A percentile compares a stretch with the other conserved stretches of the same genome.
Evolutionary conservation across 1,284 basidiomycete species (phyloP).

Genomic region (Kalmanozyma brasiliensis): DNA sequence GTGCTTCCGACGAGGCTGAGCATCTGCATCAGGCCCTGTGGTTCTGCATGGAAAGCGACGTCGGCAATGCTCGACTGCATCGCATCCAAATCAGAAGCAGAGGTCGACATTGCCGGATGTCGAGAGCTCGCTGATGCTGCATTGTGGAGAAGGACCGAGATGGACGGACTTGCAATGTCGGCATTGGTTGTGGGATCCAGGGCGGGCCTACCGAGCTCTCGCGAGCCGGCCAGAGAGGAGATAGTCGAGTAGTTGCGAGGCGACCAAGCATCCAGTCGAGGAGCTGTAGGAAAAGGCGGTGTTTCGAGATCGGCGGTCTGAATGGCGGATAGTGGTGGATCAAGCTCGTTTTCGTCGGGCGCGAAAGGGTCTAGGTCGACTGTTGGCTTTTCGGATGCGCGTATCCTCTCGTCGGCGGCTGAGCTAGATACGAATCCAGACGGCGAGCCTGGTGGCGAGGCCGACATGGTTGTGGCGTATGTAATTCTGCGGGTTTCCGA

Average conservation of each 20-base stretch:
- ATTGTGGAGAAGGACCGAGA: background rate
- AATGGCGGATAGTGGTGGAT: background rate
- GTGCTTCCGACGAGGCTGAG: slow-evolving; percentile 59
- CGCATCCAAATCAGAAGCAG: background rate
- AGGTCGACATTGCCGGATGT: background rate
- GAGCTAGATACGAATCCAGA: background rate
- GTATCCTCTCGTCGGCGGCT: background rate
- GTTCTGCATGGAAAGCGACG: slow-evolving; percentile 37
- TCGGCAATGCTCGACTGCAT: background rate
- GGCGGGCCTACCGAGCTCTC: slow-evolving; percentile 32
- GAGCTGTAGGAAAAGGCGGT: slow-evolving; percentile 39
- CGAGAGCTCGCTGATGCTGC: slow-evolving; percentile 1
- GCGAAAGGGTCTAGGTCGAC: slow-evolving; percentile 7
- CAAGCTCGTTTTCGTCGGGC: slow-evolving; percentile 2
- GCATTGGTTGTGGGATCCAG: slow-evolving; percentile 29
- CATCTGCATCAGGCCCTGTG: slow-evolving; percentile 61
- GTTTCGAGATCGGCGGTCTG: slow-evolving; percentile 12
- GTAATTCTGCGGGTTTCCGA: too few relatives aligned
- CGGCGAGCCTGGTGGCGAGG: background rate
- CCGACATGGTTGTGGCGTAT: slow-evolving; percentile 9
- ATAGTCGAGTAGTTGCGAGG: slow-evolving; percentile 47
- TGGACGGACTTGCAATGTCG: slow-evolving; percentile 7
- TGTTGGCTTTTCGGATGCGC: background rate
- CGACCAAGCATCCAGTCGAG: slow-evolving; percentile 35
- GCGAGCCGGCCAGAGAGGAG: slow-evolving; percentile 36